Base-by-base conservation (phyloP, 768 basidiomycete species). In the Candolleomyces aberdarensis region DNA sequence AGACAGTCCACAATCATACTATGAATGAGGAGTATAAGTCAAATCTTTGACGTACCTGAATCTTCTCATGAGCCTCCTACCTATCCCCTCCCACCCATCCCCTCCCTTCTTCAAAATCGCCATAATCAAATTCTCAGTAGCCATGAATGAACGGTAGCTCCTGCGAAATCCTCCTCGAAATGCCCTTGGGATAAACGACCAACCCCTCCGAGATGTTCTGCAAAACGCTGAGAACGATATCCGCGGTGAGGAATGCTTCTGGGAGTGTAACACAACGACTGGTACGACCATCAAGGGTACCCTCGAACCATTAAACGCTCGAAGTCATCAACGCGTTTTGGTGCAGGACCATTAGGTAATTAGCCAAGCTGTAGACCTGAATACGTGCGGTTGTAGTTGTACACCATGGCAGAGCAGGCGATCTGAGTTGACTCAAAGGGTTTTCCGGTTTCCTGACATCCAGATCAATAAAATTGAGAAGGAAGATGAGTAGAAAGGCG, bases 91-190 rank as follows among this genome's bases (percentile, higher is more conserved):
- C 26, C 26, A n/a, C n/a, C n/a, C n/a, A 74, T 98, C 96, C 1
- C 96, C 96, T 22, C 94, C 94, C 53, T 85, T 86, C 75, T 92
- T 97, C 63, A 98, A 97, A 47, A 99, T 85, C 1, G 94, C 94
- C 97, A 99, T 98, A 76, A 98, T 98, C 75, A 99, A 84, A 74
- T 99, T 99, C 75, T 99, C 97, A 2, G 97, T 99, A 5, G 96
- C 95, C 97, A n/a, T n/a, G n/a, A n/a, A 99, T 98, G 83, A 98
- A 98, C 0, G 97, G 97, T 36, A 99, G 83, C 73, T 99, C 97
- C 72, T 98, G 93, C 3, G 87, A 74, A 72, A 99, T 96, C 41
- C 94, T 87, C 46, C 94, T 86, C 9, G 83, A 92, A 64, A 99
- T 98, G 63, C 98, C 96, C 72, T 85, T 89, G 10, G 97, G 97